These are phyloP conservation scores for Cladophialophora bantiana DNA, from an alignment of 2,329 filamentous ascomycete genomes.

Conservation along the genomic window DNA sequence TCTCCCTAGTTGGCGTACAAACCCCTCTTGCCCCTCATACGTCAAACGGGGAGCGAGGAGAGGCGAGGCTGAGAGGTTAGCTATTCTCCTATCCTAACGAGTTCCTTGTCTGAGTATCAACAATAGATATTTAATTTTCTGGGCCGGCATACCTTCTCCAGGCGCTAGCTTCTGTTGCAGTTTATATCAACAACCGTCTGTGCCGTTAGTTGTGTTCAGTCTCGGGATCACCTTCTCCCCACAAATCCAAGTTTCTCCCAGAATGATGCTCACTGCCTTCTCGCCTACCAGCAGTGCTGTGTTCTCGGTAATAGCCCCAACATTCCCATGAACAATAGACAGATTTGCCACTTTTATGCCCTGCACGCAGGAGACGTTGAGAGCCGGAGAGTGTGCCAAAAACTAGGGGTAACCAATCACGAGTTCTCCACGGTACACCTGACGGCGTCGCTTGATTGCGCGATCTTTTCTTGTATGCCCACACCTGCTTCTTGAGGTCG, in stretches of 20 bases:
- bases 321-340: neutral
- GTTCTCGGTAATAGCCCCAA: constrained; percentile 1
- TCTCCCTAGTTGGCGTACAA: neutral
- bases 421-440: constrained; percentile 56
- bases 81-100: neutral
- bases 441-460: constrained; percentile 65
- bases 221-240: neutral
- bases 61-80: neutral
- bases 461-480: constrained; percentile 71
- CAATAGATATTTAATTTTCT: neutral
- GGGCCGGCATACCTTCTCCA: neutral
- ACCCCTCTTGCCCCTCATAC: too few relatives aligned
- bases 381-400: constrained; percentile 53
- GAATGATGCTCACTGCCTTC: constrained; percentile 5
- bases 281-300: neutral
- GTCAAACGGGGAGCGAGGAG: neutral
- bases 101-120: neutral
- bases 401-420: constrained; percentile 48
- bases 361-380: constrained; percentile 3
- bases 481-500: constrained; percentile 59
- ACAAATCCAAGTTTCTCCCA: neutral
- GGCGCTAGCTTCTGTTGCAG: too few relatives aligned
- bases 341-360: neutral
- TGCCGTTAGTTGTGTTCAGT: neutral
- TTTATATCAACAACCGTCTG: neutral